phyloP scores from a whole-genome alignment of 352 stramenopile species.

The Blastocystis hominis region DNA sequence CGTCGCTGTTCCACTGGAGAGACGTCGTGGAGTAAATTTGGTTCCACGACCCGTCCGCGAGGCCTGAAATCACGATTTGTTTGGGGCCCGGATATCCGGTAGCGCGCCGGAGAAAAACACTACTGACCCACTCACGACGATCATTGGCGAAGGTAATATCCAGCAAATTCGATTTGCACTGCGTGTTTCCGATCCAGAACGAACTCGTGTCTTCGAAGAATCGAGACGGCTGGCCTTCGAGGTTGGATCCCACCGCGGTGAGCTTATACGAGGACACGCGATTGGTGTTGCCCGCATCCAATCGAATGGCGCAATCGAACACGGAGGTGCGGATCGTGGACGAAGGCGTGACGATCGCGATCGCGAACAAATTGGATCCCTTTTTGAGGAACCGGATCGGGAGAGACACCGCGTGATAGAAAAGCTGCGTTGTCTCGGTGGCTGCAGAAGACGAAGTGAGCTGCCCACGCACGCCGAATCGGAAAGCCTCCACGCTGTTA shows the following conservation, averaged over 20 bases:
- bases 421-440: neutral
- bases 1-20: neutral
- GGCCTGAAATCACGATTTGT: neutral
- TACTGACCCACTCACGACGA: neutral
- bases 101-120: neutral
- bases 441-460: neutral
- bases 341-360: neutral
- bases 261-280: neutral
- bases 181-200: neutral
- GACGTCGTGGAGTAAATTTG: neutral
- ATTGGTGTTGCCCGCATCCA: neutral
- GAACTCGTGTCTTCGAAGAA: neutral
- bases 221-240: neutral
- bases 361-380: neutral
- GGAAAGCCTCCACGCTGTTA: conserved; percentile 9
- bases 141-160: neutral
- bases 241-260: neutral
- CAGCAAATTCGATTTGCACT: neutral
- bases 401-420: neutral
- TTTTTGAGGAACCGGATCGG: neutral
- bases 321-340: neutral
- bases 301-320: neutral
- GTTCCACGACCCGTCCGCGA: neutral
- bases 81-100: neutral
- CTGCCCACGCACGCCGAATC: neutral